Evolutionary conservation across 2,329 filamentous ascomycete species (phyloP), one percentile per base, ranked within the genome.

Genomic region (Cytospora piceicola): DNA sequence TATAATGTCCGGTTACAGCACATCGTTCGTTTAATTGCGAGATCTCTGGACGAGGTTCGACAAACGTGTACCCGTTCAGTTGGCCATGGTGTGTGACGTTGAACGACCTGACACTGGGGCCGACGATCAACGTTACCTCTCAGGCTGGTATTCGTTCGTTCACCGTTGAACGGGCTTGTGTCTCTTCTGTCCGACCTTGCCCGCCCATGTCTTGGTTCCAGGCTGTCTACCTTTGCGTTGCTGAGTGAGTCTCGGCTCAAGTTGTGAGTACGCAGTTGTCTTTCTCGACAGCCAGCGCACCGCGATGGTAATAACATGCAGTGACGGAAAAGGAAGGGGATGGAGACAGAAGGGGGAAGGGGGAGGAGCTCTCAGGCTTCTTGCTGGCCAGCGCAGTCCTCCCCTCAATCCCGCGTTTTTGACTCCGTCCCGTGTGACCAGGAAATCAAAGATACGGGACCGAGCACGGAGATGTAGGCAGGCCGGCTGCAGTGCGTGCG

Each of bases 1-100:
- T 62, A 65, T 62, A 62, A 49, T 56, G 56, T 67, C 65, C 62
- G 65, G 62, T 67, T 65, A 46, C 49, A 63, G 39, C 49, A 65
- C 65, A 65, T 36, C 62, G 49, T 62, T 49, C 62, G 65, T 67
- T 58, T 67, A 67, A 67, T 65, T 67, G 65, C 65, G 63, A 67
- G 65, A 67, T 67, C 65, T 62, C 56, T 61, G 62, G 55, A 58
- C 55, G 58, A 65, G 49, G 53, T 42, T 67, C 49, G 58, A 67
- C 62, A 67, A 63, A 57, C 24, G 27, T 32, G 36, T 53, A 42
- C n/a, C 46, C 56, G 34, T 36, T 29, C 27, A 39, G 42, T 15
- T 20, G 55, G 20, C 51, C 57, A 42, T 17, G 34, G 53, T 55
- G 39, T 42, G 15, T n/a, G 17, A 67, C 62, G 54, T 65, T 42